phyloP scores from a whole-genome alignment of 2,329 filamentous ascomycete genomes.

The Fusarium setosum region DNA sequence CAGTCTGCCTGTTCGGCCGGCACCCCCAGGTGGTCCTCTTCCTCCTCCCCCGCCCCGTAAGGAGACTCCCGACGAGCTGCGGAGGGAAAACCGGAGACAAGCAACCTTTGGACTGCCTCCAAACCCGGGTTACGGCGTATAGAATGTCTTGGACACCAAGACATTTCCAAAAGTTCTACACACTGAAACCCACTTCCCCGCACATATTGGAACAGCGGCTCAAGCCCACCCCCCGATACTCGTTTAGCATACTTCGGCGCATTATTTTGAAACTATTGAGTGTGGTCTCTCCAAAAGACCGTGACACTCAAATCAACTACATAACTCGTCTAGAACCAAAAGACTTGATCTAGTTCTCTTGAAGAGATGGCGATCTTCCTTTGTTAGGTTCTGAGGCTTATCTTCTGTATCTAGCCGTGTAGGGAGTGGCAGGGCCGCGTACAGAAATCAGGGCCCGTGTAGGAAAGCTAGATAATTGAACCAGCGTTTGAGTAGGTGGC shows the following conservation, averaged over 20 bases:
- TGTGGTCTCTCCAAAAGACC: conserved; percentile 40
- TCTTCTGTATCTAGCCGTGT: conserved; percentile 35
- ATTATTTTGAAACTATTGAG: conserved; percentile 41
- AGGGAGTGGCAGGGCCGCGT: conserved; percentile 28
- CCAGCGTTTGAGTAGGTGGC: conserved; percentile 31
- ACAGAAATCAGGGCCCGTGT: conserved; percentile 31
- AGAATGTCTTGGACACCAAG: conserved; percentile 16
- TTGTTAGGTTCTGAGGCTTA: conserved; percentile 28
- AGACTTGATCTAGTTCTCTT: conserved; percentile 21
- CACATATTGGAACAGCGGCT: conserved; percentile 34
- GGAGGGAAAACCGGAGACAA: conserved; percentile 64
- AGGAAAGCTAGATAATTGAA: conserved; percentile 42
- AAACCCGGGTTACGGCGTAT: conserved; percentile 53
- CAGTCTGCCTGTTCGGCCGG: conserved; percentile 72
- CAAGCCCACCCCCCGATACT: conserved; percentile 34
- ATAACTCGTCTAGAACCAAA: conserved; percentile 35
- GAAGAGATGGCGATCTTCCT: conserved; percentile 28
- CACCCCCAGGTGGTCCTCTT: conserved; percentile 67
- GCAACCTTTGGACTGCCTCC: conserved; percentile 63
- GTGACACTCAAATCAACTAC: conserved; percentile 31
- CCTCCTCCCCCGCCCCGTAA: conserved; percentile 71
- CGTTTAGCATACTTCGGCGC: conserved; percentile 50
- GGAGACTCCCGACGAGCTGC: conserved; percentile 64
- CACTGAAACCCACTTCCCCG: conserved; percentile 18
- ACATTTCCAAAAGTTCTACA: conserved; percentile 25